Evolutionary conservation across 257 asterid genomes (phyloP).

Genomic region (Primulina tabacum): DNA sequence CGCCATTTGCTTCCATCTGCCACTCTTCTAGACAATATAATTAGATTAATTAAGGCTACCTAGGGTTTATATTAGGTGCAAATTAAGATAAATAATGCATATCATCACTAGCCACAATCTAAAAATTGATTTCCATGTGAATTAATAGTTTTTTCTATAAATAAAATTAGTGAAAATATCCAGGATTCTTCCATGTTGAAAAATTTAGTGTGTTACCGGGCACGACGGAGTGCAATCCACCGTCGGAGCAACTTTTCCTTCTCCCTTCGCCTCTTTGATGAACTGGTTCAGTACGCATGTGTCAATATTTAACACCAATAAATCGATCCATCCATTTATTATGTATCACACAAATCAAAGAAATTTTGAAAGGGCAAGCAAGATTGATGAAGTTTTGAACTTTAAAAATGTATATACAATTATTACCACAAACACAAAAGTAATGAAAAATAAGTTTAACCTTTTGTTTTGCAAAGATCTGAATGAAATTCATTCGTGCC

Average conservation of each 20-base stretch:
- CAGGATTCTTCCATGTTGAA: no score
- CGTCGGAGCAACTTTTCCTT: constrained; percentile 76
- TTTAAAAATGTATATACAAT: no score
- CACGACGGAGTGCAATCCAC: constrained; percentile 59
- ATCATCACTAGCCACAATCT: no score
- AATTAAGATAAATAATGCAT: constrained; percentile 4
- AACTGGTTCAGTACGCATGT: neutral
- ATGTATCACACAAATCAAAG: no score
- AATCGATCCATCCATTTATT: neutral
- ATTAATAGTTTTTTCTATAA: no score
- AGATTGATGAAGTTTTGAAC: neutral
- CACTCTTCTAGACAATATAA: constrained; percentile 44
- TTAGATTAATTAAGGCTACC: neutral
- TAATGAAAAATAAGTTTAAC: constrained; percentile 29
- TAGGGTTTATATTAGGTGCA: constrained; percentile 4
- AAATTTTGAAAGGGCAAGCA: no score
- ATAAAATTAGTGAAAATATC: no score
- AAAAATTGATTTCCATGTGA: no score
- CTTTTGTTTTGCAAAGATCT: constrained; percentile 36
- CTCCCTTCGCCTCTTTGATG: constrained; percentile 39
- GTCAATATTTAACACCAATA: no score
- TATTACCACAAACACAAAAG: neutral
- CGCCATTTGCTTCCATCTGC: constrained; percentile 46
- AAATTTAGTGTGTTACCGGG: constrained; percentile 37
- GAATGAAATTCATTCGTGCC: constrained; percentile 60